phyloP scores from a whole-genome alignment of 345 rosid genomes.

The Linum usitatissimum region DNA sequence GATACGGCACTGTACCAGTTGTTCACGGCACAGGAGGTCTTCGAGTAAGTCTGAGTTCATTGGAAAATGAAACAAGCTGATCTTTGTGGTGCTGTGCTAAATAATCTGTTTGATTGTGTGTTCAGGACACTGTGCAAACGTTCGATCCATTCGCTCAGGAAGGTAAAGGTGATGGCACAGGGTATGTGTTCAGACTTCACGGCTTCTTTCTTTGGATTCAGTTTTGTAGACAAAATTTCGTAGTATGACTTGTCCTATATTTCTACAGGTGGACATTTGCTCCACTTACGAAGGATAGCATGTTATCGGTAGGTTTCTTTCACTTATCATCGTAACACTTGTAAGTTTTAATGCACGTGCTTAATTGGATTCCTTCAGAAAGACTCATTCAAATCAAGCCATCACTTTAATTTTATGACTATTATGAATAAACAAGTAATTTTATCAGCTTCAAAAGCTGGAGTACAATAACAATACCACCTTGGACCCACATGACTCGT shows the following conservation, averaged over 20 bases:
- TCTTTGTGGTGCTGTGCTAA: conserved; percentile 3
- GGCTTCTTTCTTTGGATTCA: neutral
- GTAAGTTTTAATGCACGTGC: too few species aligned
- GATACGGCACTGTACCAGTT: conserved; percentile 88
- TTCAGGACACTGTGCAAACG: conserved; percentile 80
- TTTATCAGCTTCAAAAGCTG: too few species aligned
- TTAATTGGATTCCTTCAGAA: too few species aligned
- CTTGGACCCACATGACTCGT: too few species aligned
- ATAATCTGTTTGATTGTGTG: conserved; percentile 3
- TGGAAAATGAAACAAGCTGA: neutral
- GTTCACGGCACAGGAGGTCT: conserved; percentile 96
- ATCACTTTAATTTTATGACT: too few species aligned
- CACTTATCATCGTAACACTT: neutral
- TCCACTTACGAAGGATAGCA: conserved; percentile 65
- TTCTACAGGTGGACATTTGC: conserved; percentile 73
- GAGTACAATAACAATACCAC: too few species aligned
- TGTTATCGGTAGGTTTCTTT: conserved; percentile 48
- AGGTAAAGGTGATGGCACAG: conserved; percentile 70
- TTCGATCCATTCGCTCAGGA: conserved; percentile 63
- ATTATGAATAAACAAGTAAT: too few species aligned
- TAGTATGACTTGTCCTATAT: conserved; percentile 5
- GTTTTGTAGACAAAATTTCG: neutral
- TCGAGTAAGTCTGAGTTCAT: conserved; percentile 40
- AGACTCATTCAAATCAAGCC: too few species aligned
- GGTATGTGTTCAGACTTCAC: conserved; percentile 34